Percentiles rank a stretch among this genome's conserved stretches.
phyloP scores from a whole-genome alignment of 2,329 filamentous ascomycete species.

The Pseudonectria foliicola region DNA sequence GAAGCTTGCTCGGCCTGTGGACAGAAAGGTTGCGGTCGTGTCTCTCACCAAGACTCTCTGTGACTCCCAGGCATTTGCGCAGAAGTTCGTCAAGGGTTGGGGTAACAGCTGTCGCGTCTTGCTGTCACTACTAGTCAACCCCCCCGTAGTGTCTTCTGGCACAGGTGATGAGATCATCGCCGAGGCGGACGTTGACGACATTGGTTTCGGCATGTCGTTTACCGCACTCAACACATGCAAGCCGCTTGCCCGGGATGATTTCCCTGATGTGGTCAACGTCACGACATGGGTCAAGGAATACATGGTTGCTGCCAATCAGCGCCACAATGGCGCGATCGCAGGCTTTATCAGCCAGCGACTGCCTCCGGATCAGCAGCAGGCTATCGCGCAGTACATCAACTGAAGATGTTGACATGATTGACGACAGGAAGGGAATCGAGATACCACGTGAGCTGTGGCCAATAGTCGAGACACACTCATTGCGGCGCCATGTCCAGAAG shows the following conservation, averaged over 20 bases:
- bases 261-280: constrained; percentile 75
- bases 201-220: constrained; percentile 91
- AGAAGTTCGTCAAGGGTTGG: constrained; percentile 84
- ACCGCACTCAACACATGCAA: constrained; percentile 90
- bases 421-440: constrained; percentile 4
- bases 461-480: too few relatives aligned
- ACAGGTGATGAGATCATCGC: constrained; percentile 68
- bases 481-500: too few relatives aligned
- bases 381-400: constrained; percentile 44
- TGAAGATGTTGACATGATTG: constrained; percentile 18
- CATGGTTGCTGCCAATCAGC: constrained; percentile 68
- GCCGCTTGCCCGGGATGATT: constrained; percentile 67
- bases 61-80: constrained; percentile 76
- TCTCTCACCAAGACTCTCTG: constrained; percentile 89
- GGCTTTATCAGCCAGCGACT: constrained; percentile 67
- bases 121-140: constrained; percentile 81
- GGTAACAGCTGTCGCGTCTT: constrained; percentile 82
- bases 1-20: constrained; percentile 77
- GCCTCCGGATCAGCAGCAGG: constrained; percentile 49
- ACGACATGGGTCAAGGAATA: constrained; percentile 79
- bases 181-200: constrained; percentile 89
- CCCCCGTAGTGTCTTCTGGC: constrained; percentile 59
- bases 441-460: too few relatives aligned
- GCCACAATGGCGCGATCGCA: constrained; percentile 63
- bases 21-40: constrained; percentile 89